Base-by-base conservation (phyloP, 495 filamentous ascomycete genomes). In the Trichodelitschia bisporula region DNA sequence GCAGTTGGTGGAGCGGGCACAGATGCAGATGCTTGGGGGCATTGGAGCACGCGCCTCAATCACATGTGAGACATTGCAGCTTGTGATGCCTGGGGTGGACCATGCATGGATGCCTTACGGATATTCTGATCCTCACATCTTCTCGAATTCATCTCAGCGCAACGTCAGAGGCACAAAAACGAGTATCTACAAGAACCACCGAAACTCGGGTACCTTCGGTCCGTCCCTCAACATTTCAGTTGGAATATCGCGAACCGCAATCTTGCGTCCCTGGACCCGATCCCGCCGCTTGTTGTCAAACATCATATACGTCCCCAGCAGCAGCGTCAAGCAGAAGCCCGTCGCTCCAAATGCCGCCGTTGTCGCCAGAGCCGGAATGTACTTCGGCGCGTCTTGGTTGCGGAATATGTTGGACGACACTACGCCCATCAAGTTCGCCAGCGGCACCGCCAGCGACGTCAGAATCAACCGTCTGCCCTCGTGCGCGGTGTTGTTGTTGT, bases 381-480 rank as follows among this genome's bases (percentile, higher is more conserved):
- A 82, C 37, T 77, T 69, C 0, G 77, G 77, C 11, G 62, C 60
- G 38, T 78, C 72, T 36, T 72, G 46, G 9, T 52, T 51, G n/a
- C 62, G 64, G 54, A 84, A 84, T 39, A 78, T 69, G 39, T 82
- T 77, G 30, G 61, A 67, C 10, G 57, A 56, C 1, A 82, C 72
- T 3, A 84, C 46, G 11, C 76, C 76, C 75, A 80, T 80, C n/a
- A 80, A 50, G 28, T 82, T 82, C 2, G 75, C 75, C 4, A 78
- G 45, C 0, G 76, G 75, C 0, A 82, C 75, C 2, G 69, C 73
- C 19, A 82, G 57, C 31, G 68, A 72, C 0, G 74, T 80, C 14
- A 80, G 48, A 0, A 69, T 56, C 5, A 80, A 60, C 15, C 77
- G 68, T 14, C 64, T 61, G 26, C 69, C 66, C 48, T 82, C 77